A percentile compares a stretch with the other conserved stretches of the same genome.
Evolutionary conservation across 352 stramenopile species (phyloP).

Genomic region (Phytopythium litorale): DNA sequence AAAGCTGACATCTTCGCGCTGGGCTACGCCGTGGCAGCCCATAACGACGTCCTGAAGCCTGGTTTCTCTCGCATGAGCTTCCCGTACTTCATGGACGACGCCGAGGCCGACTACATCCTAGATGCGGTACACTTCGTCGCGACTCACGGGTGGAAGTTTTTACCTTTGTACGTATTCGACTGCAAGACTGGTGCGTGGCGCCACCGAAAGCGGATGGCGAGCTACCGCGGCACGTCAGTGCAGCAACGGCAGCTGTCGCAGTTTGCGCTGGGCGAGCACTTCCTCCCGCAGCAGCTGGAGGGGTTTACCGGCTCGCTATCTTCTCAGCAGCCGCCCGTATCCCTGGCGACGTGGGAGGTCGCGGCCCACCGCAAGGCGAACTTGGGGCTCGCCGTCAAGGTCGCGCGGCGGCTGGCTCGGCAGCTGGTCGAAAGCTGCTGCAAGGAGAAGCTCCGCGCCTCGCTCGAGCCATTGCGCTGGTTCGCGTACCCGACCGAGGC

Average conservation of each 20-base stretch:
- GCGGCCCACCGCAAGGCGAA: slow-evolving; percentile 6
- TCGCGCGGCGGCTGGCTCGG: not conserved
- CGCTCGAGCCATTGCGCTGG: slow-evolving; percentile 31
- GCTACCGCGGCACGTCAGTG: not conserved
- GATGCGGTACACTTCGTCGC: slow-evolving; percentile 92
- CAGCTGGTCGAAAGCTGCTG: not conserved
- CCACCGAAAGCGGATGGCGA: slow-evolving; percentile 22
- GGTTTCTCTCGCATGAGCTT: slow-evolving; percentile 94
- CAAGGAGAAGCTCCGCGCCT: slow-evolving; percentile 14
- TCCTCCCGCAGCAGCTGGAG: not conserved
- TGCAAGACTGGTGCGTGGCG: slow-evolving; percentile 92
- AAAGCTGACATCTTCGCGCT: slow-evolving; percentile 60
- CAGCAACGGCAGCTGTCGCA: not conserved
- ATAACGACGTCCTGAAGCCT: slow-evolving; percentile 92
- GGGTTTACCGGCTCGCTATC: not conserved
- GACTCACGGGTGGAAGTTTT: slow-evolving; percentile 89
- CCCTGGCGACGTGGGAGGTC: slow-evolving; percentile 1
- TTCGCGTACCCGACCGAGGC: slow-evolving; percentile 35
- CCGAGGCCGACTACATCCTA: slow-evolving; percentile 93
- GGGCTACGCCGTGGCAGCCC: slow-evolving; percentile 84
- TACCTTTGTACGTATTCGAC: slow-evolving; percentile 95
- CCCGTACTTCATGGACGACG: slow-evolving; percentile 74
- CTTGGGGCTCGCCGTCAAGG: slow-evolving; percentile 2
- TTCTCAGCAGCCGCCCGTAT: not conserved
- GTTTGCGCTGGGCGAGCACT: not conserved